A percentile compares a stretch with the other conserved stretches of the same genome.
phyloP scores from a whole-genome alignment of 148 eudicot genomes.

The Cornus florida region DNA sequence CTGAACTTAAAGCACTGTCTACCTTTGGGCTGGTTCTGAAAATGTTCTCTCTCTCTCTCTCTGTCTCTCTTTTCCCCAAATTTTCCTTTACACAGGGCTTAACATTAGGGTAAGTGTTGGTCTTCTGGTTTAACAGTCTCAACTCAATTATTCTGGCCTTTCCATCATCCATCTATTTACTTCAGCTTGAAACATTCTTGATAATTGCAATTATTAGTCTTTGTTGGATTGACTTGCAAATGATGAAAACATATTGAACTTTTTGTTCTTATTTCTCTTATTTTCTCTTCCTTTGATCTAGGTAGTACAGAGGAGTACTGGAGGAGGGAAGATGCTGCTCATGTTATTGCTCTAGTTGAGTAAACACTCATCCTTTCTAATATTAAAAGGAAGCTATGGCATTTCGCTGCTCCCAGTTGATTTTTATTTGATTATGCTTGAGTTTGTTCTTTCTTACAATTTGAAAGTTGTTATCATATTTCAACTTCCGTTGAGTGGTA shows the following conservation, averaged over 20 bases:
- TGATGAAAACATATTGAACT: background rate
- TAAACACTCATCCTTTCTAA: slow-evolving; percentile 8
- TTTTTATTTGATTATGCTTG: background rate
- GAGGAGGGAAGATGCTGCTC: slow-evolving; percentile 87
- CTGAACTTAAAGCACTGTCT: background rate
- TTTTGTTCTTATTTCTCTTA: background rate
- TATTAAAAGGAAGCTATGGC: background rate
- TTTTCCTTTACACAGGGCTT: background rate
- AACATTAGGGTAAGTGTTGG: no score
- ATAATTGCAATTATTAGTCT: background rate
- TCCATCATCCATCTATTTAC: background rate
- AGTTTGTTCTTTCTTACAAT: background rate
- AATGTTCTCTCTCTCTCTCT: background rate
- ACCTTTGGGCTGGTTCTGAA: background rate
- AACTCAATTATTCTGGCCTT: no score
- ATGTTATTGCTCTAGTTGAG: slow-evolving; percentile 69
- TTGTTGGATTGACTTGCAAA: background rate
- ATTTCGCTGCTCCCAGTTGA: background rate
- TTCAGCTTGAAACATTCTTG: background rate
- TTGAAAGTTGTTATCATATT: background rate
- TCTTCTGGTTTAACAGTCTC: no score
- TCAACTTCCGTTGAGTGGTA: background rate
- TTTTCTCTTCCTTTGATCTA: slow-evolving; percentile 29
- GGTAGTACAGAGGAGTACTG: slow-evolving; percentile 90
- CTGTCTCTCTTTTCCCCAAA: no score